Evolutionary conservation across 139 green algal genomes (phyloP), one percentile per base, ranked within the genome.

Genomic region (Medakamo hakoo): DNA sequence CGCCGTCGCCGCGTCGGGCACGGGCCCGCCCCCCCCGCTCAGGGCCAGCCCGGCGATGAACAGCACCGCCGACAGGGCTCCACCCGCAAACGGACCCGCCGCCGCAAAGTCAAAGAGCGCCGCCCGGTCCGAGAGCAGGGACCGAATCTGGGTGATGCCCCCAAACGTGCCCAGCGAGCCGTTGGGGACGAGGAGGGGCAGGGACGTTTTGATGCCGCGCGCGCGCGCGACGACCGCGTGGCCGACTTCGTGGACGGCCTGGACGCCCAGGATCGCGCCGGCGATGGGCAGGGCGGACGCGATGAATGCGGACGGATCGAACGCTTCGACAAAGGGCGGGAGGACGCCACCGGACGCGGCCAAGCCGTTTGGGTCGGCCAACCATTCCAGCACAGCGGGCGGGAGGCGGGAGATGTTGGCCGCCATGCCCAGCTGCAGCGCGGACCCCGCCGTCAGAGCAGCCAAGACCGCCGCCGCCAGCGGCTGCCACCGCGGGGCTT

Each of bases 151-250:
- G 3, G 88, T 96, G 55, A 97, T 81, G 64, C 78, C 78, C 27
- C 91, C 91, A 74, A 98, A 97, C 28, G 74, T 83, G 48, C 89
- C 90, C 16, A 91, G 73, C 73, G 86, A 80, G 56, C 82, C 70
- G 76, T 95, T 97, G 31, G 91, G 91, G 19, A 98, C 71, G 30
- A 97, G 83, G 76, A 82, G 88, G 57, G 40, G 57, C n/a, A 68
- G 40, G 18, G 83, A 83, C 19, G 88, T 77, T 68, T 87, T 86
- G 59, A 96, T 81, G 29, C 66, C 64, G 25, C 64, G 49, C 18
- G 67, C 21, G 1, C 28, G 48, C 16, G 84, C 84, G 3, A 73
- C 75, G 24, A 76, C 58, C 19, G 65, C 40, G 63, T 95, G 87
- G 25, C 79, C 87, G 1, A 91, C 16, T 71, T 98, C 91, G 70